A percentile compares a stretch with the other conserved stretches of the same genome.
Evolutionary conservation across 768 basidiomycete species (phyloP).

Genomic region (Trametes cingulata): DNA sequence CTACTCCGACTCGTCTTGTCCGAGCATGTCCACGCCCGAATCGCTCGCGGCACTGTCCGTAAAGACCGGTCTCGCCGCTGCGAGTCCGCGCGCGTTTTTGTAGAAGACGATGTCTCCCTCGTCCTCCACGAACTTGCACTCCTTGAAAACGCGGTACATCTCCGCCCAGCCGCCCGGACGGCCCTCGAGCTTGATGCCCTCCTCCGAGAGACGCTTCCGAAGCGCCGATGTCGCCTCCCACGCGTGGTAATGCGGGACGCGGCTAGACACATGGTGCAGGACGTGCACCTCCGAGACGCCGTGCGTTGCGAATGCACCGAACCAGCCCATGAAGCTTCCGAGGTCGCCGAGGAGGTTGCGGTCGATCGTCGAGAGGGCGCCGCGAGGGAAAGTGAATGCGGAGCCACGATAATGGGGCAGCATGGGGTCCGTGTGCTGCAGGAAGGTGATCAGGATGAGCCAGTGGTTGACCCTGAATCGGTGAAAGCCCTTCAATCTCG

Average conservation of each 20-base stretch:
- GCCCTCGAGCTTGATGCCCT: slow-evolving; percentile 66
- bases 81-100: slow-evolving; percentile 83
- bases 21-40: slow-evolving; percentile 62
- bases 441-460: slow-evolving; percentile 94
- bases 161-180: slow-evolving; percentile 78
- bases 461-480: slow-evolving; percentile 77
- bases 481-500: not conserved
- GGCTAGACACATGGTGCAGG: slow-evolving; percentile 87
- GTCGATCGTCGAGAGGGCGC: slow-evolving; percentile 90
- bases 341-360: slow-evolving; percentile 77
- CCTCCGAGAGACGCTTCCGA: slow-evolving; percentile 64
- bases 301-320: slow-evolving; percentile 83
- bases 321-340: slow-evolving; percentile 78
- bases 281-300: slow-evolving; percentile 96
- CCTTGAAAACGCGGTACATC: slow-evolving; percentile 71
- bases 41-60: slow-evolving; percentile 59
- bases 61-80: slow-evolving; percentile 66
- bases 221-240: slow-evolving; percentile 92
- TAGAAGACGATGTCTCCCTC: slow-evolving; percentile 89
- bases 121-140: slow-evolving; percentile 96
- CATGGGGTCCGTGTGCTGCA: slow-evolving; percentile 97
- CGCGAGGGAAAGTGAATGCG: slow-evolving; percentile 91
- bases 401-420: slow-evolving; percentile 90
- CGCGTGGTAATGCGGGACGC: slow-evolving; percentile 95
- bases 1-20: slow-evolving; percentile 30